A percentile compares a stretch with the other conserved stretches of the same genome.
These are phyloP conservation scores for Fusarium euwallaceae DNA, from an alignment of 2,329 filamentous ascomycete genomes.

Conservation along the genomic window DNA sequence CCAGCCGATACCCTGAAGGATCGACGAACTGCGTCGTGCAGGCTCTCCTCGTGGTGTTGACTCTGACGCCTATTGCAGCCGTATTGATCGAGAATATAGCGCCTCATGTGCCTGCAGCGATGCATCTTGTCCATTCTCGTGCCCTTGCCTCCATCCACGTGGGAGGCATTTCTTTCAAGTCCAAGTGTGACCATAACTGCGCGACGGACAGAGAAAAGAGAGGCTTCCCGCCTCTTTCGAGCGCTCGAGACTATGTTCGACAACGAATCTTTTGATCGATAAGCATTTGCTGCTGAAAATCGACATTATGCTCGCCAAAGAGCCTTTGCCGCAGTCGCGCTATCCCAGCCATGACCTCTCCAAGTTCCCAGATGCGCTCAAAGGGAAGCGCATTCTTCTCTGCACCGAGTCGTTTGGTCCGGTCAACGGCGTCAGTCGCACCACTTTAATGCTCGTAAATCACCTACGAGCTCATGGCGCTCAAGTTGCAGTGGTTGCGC, in stretches of 20 bases:
- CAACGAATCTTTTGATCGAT: neutral
- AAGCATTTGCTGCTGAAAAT: conserved; percentile 11
- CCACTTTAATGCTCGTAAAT: conserved; percentile 76
- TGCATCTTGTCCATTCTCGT: conserved; percentile 31
- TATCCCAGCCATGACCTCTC: conserved; percentile 55
- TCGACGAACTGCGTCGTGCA: conserved; percentile 49
- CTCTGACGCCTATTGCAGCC: conserved; percentile 44
- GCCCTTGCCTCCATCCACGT: conserved; percentile 42
- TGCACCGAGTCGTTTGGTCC: conserved; percentile 80
- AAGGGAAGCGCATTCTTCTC: conserved; percentile 73
- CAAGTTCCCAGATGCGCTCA: conserved; percentile 62
- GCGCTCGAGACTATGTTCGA: neutral
- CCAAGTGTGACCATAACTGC: conserved; percentile 9
- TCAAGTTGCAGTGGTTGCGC: conserved; percentile 75
- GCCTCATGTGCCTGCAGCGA: conserved; percentile 34
- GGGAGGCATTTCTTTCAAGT: conserved; percentile 35
- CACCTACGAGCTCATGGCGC: conserved; percentile 75
- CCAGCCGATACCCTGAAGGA: conserved; percentile 32
- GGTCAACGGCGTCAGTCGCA: conserved; percentile 80
- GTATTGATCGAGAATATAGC: conserved; percentile 13
- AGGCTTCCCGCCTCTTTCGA: conserved; percentile 28
- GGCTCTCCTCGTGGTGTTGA: conserved; percentile 49
- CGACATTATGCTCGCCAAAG: conserved; percentile 33
- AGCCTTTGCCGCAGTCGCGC: conserved; percentile 6
- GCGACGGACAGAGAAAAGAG: conserved; percentile 44